These are phyloP conservation scores for Cymbopogon flexuosus DNA, from an alignment of 202 grass and related monocot species.

Conservation along the genomic window DNA sequence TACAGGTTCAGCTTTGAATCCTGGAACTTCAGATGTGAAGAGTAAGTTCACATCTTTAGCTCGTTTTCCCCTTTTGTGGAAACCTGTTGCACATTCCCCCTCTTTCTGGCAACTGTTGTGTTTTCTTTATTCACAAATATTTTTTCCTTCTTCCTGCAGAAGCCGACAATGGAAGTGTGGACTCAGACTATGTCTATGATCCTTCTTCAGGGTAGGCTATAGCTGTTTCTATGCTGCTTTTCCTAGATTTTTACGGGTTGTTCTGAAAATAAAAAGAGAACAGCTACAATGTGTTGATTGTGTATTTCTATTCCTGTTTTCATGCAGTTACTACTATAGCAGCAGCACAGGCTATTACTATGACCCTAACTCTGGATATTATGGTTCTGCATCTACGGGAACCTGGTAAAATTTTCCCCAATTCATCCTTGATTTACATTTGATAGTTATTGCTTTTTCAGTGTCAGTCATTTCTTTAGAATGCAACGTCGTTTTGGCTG, in stretches of 20 bases:
- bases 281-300: neutral
- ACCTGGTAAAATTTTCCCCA: conserved; percentile 54
- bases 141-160: conserved; percentile 43
- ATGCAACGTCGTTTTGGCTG: neutral
- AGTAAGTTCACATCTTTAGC: conserved; percentile 24
- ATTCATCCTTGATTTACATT: neutral
- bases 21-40: conserved; percentile 32
- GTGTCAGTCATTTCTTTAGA: neutral
- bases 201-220: conserved; percentile 67
- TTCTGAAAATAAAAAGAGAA: neutral
- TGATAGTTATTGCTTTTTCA: neutral
- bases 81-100: neutral
- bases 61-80: neutral
- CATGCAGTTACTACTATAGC: conserved; percentile 85
- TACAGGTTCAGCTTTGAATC: conserved; percentile 30
- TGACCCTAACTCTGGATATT: conserved; percentile 61
- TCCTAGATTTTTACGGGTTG: neutral
- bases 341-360: conserved; percentile 86
- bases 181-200: conserved; percentile 82
- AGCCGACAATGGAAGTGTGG: conserved; percentile 41
- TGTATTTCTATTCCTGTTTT: conserved; percentile 10
- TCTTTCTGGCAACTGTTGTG: neutral
- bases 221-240: conserved; percentile 24
- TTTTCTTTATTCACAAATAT: conserved; percentile 3
- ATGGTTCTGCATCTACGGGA: conserved; percentile 77